Evolutionary conservation across 345 rosid genomes (phyloP).

Genomic region (Eucalyptus sideroxylon): DNA sequence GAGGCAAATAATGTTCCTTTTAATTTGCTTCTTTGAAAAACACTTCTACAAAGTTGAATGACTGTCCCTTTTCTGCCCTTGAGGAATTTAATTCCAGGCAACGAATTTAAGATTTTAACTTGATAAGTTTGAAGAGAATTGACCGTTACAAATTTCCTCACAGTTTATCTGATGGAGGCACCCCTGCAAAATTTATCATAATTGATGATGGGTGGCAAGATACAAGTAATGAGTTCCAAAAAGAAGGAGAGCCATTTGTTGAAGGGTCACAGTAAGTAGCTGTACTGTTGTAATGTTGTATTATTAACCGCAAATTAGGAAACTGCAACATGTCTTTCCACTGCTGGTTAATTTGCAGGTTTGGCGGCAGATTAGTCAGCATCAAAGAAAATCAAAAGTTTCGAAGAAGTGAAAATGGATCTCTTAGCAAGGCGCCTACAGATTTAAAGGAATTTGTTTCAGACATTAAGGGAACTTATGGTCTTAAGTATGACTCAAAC

Average conservation of each 20-base stretch:
- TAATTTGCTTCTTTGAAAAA: neutral
- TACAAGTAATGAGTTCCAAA: constrained; percentile 36
- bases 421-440: constrained; percentile 3
- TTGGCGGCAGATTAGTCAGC: constrained; percentile 43
- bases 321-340: neutral
- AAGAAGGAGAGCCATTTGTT: constrained; percentile 31
- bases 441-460: constrained; percentile 39
- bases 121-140: neutral
- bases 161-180: constrained; percentile 48
- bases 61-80: neutral
- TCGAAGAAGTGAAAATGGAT: constrained; percentile 7
- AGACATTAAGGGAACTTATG: constrained; percentile 24
- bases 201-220: constrained; percentile 67
- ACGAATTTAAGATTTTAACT: neutral
- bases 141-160: neutral
- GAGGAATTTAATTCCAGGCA: neutral
- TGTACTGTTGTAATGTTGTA: neutral
- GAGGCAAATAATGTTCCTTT: neutral
- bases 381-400: constrained; percentile 36
- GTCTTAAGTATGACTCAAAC: constrained; percentile 21
- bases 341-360: constrained; percentile 16
- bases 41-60: neutral
- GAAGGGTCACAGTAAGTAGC: constrained; percentile 40
- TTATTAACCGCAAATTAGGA: neutral
- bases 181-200: constrained; percentile 40